A percentile compares a stretch with the other conserved stretches of the same genome.
These are phyloP conservation scores for Ehretia macrophylla DNA, from an alignment of 257 asterid genomes.

Conservation along the genomic window DNA sequence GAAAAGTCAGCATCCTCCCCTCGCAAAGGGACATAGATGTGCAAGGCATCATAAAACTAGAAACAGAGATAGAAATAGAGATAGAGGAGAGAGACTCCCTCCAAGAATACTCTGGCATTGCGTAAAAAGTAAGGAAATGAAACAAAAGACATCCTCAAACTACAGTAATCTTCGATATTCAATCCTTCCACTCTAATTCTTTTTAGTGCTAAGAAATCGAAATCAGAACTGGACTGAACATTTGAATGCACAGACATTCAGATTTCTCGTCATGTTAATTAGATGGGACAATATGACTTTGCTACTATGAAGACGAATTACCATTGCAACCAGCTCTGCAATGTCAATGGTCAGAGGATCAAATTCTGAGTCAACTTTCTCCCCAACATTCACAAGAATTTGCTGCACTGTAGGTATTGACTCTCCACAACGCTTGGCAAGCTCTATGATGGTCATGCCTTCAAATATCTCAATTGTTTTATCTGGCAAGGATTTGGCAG, in stretches of 20 bases:
- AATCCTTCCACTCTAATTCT: background rate
- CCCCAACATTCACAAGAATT: slow-evolving; percentile 78
- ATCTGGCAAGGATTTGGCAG: slow-evolving; percentile 45
- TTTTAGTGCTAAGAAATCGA: background rate
- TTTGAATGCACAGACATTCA: background rate
- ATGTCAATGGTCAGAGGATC: slow-evolving; percentile 71
- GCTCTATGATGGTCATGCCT: slow-evolving; percentile 78
- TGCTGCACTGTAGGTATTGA: slow-evolving; percentile 53
- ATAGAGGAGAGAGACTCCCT: background rate
- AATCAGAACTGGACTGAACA: background rate
- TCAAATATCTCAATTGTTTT: slow-evolving; percentile 85
- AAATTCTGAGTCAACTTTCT: slow-evolving; percentile 81
- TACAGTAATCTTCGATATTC: background rate
- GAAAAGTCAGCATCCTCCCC: too few relatives aligned
- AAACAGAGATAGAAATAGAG: background rate
- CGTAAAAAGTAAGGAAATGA: too few relatives aligned
- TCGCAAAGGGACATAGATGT: too few relatives aligned
- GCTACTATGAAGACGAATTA: slow-evolving; percentile 17
- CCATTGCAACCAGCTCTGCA: slow-evolving; percentile 96
- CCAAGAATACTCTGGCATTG: too few relatives aligned
- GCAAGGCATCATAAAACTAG: too few relatives aligned
- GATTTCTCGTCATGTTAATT: background rate
- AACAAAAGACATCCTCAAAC: background rate
- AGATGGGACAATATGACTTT: background rate
- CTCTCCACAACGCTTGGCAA: slow-evolving; percentile 85